Evolutionary conservation across 129 eudicot genomes (phyloP), one percentile per base, ranked within the genome.

Genomic region (Tagetes erecta): DNA sequence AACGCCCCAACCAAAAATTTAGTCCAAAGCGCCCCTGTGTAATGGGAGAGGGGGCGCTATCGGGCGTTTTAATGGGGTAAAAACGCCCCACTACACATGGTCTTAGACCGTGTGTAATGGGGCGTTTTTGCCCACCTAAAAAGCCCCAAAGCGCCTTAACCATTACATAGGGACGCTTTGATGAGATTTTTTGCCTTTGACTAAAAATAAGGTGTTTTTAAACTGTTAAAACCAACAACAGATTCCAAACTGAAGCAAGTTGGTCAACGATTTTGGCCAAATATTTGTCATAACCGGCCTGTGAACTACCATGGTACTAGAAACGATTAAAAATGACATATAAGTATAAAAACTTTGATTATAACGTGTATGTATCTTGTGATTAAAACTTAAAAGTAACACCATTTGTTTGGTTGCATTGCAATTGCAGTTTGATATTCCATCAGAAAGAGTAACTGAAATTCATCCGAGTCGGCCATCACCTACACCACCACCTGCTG

Each of bases 401-500:
- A 0, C 3, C 5, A 5, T 60, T 39, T 9, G 36, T 67, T 72
- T 60, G 66, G 52, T 5, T 83, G 39, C 71, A 39, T 64, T 52
- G 31, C 36, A 11, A 35, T 36, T 92, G 86, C 97, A 90, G 99
- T 88, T 83, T 85, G 93, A 91, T 39, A 78, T 88, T 64, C 96
- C 97, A 8, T 8, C 78, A 1, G 87, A 94, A 83, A 72, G 65
- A 51, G 91, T 94, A 31, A 76, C 84, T 11, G 78, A 88, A 80
- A 81, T 87, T 78, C 96, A 90, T 47, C 83, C 97, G 50, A 88
- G 85, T 58, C 80, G 96, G 83, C 92, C 94, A 11, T 42, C 71
- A 8, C 73, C 72, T 57, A 88, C 94, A 38, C 87, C 90, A 42
- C 89, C 79, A 33, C 40, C 68, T 6, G 82, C 86, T 38, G 71